Evolutionary conservation across 2,329 filamentous ascomycete genomes (phyloP).

Genomic region (Paraconiothyrium brasiliense): DNA sequence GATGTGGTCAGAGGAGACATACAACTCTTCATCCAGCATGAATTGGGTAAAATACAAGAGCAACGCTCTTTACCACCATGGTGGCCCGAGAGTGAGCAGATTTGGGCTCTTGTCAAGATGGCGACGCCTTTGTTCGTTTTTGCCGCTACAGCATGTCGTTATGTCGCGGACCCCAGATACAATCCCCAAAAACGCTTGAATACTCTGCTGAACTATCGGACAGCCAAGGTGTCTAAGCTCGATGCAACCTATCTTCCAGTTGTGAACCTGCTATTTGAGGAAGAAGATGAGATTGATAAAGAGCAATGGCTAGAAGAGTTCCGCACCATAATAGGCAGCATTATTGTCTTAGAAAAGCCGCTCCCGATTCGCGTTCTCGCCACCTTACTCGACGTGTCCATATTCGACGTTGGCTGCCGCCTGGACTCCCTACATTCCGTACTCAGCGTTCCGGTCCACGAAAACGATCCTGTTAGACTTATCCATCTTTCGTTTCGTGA

Average conservation of each 20-base stretch:
- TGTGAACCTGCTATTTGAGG: too few relatives aligned
- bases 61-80: slow-evolving; percentile 25
- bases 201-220: slow-evolving; percentile 27
- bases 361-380: slow-evolving; percentile 27
- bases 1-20: slow-evolving; percentile 34
- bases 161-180: slow-evolving; percentile 26
- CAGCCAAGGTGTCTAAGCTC: slow-evolving; percentile 27
- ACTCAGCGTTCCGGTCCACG: slow-evolving; percentile 33
- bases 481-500: slow-evolving; percentile 41
- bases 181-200: slow-evolving; percentile 20
- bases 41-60: slow-evolving; percentile 28
- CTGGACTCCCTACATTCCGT: slow-evolving; percentile 41
- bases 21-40: slow-evolving; percentile 28
- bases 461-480: slow-evolving; percentile 43
- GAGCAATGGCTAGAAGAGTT: too few relatives aligned
- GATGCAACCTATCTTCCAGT: slow-evolving; percentile 17
- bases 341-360: slow-evolving; percentile 29
- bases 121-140: slow-evolving; percentile 48
- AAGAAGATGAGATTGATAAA: too few relatives aligned
- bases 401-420: slow-evolving; percentile 26
- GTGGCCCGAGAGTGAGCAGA: slow-evolving; percentile 34
- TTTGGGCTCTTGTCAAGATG: slow-evolving; percentile 36
- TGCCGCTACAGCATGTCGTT: slow-evolving; percentile 39
- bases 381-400: slow-evolving; percentile 24
- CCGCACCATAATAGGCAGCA: too few relatives aligned